phyloP scores from a whole-genome alignment of 2,329 filamentous ascomycete species.

The Setomelanomma holmii region DNA sequence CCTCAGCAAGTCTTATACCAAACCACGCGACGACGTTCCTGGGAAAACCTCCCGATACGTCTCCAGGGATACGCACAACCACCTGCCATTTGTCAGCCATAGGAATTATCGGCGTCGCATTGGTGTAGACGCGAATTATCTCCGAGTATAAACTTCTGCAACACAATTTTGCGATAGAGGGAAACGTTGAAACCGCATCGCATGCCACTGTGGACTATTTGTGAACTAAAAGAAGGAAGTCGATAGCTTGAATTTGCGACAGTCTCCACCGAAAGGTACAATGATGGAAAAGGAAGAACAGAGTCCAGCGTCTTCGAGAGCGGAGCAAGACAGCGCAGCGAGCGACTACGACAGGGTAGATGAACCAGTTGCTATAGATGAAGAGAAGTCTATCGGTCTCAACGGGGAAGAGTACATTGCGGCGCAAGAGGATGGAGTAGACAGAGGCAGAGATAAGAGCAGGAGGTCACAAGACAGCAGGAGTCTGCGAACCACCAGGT shows the following conservation, averaged over 20 bases:
- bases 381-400: slow-evolving; percentile 21
- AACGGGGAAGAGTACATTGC: slow-evolving; percentile 5
- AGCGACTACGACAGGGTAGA: slow-evolving; percentile 20
- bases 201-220: too few relatives aligned
- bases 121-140: too few relatives aligned
- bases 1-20: not conserved
- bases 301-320: not conserved
- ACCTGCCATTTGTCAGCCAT: too few relatives aligned
- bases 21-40: not conserved
- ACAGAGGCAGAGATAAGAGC: slow-evolving; percentile 4
- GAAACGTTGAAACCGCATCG: too few relatives aligned
- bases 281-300: not conserved
- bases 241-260: too few relatives aligned
- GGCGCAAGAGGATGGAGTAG: slow-evolving; percentile 3
- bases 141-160: too few relatives aligned
- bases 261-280: not conserved
- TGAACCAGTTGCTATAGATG: slow-evolving; percentile 10
- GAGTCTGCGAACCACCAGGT: slow-evolving; percentile 28
- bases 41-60: too few relatives aligned
- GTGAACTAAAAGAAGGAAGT: too few relatives aligned
- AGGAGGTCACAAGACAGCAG: slow-evolving; percentile 25
- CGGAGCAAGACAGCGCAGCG: slow-evolving; percentile 13
- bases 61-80: too few relatives aligned
- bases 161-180: too few relatives aligned
- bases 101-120: too few relatives aligned